Evolutionary conservation across 805 yeast species (phyloP), one percentile per base, ranked within the genome.

Genomic region (Lipomyces spencermartinsiae): DNA sequence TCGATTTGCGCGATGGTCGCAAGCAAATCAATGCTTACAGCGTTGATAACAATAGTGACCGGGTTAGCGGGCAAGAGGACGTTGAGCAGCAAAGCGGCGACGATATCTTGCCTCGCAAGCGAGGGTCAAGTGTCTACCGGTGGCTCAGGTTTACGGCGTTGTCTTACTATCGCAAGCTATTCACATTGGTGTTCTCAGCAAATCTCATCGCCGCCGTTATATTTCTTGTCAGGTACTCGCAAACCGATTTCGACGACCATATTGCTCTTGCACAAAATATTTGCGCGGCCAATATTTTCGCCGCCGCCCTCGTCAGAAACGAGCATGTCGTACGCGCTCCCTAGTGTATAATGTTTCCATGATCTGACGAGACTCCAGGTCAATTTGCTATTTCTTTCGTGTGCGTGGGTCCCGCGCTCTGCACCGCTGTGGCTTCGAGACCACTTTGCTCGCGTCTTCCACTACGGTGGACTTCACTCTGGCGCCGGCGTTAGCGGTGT

Each of bases 381-480:
- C 49, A 39, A 39, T 3, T 39, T 39, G 49, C 49, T 39, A 12
- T 39, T 39, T 39, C 49, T 39, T 39, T 16, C 3, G 2, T 39
- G 49, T 39, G 49, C 49, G 4, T 39, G 49, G 16, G 4, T 39
- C 49, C 49, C 49, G 49, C 49, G 49, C n/a, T 39, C 49, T 39
- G 49, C 49, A 16, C 49, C 49, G 49, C 49, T 39, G 49, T 39
- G 49, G 49, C n/a, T 39, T 12, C 49, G 49, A 12, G 49, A 39
- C 49, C 49, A 39, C 12, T 39, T 39, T 39, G 49, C 49, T 39
- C 49, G 49, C 2, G 49, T 39, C 12, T 39, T 39, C n/a, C 49
- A 39, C 49, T 39, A 39, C n/a, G 49, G 49, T 39, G 49, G 49
- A 39, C 49, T 39, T 39, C 49, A 39, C 49, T 39, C 49, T 39